phyloP scores from a whole-genome alignment of 1,139 yeast species.

The Geotrichum candidum region DNA sequence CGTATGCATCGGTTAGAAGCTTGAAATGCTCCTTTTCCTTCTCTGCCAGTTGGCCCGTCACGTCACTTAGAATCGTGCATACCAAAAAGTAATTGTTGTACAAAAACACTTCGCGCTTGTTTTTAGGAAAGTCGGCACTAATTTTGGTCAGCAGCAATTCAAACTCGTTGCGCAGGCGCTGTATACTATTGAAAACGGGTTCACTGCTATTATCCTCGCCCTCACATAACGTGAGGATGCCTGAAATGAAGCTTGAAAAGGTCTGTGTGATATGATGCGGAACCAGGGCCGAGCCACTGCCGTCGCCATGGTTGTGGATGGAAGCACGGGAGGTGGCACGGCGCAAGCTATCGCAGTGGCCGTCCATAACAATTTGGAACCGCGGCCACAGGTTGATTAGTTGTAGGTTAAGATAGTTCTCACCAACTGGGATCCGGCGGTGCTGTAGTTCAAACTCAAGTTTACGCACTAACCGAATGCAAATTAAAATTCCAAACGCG shows the following conservation, averaged over 20 bases:
- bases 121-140: slow-evolving; percentile 20
- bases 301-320: slow-evolving; percentile 27
- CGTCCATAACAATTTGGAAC: slow-evolving; percentile 69
- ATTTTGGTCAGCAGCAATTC: slow-evolving; percentile 72
- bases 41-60: slow-evolving; percentile 44
- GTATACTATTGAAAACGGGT: slow-evolving; percentile 65
- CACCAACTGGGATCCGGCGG: slow-evolving; percentile 65
- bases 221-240: slow-evolving; percentile 52
- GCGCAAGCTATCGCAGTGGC: slow-evolving; percentile 65
- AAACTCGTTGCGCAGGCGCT: slow-evolving; percentile 67
- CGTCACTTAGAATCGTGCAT: slow-evolving; percentile 31
- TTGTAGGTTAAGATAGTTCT: slow-evolving; percentile 64
- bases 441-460: slow-evolving; percentile 58
- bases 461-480: slow-evolving; percentile 65
- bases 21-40: slow-evolving; percentile 59
- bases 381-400: slow-evolving; percentile 74
- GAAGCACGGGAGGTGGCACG: slow-evolving; percentile 36
- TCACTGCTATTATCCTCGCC: slow-evolving; percentile 41
- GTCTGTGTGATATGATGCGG: slow-evolving; percentile 75
- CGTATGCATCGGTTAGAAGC: slow-evolving; percentile 55
- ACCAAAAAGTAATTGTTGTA: slow-evolving; percentile 60
- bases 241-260: slow-evolving; percentile 69
- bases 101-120: slow-evolving; percentile 61
- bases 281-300: slow-evolving; percentile 35
- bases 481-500: slow-evolving; percentile 69